Conservation (phyloP, 1,284 basidiomycete genomes). For the Puccinia brachypodii region DNA sequence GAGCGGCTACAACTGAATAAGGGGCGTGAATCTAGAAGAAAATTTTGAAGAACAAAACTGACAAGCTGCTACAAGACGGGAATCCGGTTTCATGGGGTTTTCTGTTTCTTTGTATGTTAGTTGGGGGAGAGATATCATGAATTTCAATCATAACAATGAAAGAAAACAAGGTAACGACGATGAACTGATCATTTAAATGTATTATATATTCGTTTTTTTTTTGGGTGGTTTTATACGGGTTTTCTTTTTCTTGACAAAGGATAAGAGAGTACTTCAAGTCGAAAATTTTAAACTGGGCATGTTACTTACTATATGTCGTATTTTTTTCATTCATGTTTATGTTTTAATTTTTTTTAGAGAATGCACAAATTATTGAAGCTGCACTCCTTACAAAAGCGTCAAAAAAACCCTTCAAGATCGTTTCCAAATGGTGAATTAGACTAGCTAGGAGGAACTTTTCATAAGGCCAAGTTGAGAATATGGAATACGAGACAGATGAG, state of each 20-base stretch:
- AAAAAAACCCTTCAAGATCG: not conserved
- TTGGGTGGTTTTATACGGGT: not conserved
- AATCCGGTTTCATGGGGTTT: no score
- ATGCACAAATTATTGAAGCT: not conserved
- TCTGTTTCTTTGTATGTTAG: no score
- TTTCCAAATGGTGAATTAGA: not conserved
- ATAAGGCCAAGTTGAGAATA: not conserved
- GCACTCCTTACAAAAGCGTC: no score
- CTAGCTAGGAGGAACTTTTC: not conserved
- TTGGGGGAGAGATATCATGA: no score
- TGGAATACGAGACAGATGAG: no score
- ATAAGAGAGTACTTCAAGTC: not conserved
- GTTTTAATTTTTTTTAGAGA: not conserved
- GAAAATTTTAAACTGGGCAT: not conserved
- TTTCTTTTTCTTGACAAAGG: not conserved
- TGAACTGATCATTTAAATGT: not conserved
- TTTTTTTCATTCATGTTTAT: not conserved
- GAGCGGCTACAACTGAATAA: no score
- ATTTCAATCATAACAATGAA: no score
- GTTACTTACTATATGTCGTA: no score
- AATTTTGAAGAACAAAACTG: no score
- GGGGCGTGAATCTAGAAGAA: no score
- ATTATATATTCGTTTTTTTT: not conserved
- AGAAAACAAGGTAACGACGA: not conserved
- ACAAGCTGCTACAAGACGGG: no score